These are phyloP conservation scores for Herpetomonas tarakana DNA, from an alignment of 208 protist species.

Conservation along the genomic window DNA sequence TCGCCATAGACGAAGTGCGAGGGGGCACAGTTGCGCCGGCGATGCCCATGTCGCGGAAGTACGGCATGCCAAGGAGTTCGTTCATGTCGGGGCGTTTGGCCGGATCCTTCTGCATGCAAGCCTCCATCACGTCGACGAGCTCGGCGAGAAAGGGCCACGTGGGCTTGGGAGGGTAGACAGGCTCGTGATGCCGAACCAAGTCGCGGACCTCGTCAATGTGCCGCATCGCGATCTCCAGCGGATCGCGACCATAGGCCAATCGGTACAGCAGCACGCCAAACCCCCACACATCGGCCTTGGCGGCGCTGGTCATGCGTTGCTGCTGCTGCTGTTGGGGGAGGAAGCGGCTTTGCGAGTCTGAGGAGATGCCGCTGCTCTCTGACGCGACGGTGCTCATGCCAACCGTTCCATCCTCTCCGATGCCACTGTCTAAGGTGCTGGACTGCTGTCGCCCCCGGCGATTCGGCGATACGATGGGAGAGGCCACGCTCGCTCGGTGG, in stretches of 20 bases:
- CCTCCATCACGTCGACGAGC: constrained; percentile 52
- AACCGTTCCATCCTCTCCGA: not conserved
- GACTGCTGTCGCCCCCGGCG: not conserved
- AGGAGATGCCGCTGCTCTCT: not conserved
- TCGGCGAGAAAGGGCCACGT: constrained; percentile 44
- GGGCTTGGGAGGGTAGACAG: constrained; percentile 34
- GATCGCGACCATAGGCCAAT: constrained; percentile 62
- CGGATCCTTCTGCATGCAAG: constrained; percentile 55
- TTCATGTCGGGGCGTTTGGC: constrained; percentile 47
- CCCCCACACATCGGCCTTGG: constrained; percentile 78
- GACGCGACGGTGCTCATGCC: not conserved
- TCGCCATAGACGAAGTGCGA: no score
- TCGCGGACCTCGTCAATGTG: constrained; percentile 48
- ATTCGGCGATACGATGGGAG: not conserved
- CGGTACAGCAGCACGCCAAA: constrained; percentile 84
- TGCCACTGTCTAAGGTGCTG: not conserved
- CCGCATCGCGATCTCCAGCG: constrained; percentile 58
- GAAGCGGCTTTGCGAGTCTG: not conserved
- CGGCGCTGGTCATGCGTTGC: constrained; percentile 4
- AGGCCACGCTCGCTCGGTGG: not conserved
- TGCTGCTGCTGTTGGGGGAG: constrained; percentile 3
- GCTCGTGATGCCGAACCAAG: constrained; percentile 24
- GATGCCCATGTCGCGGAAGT: constrained; percentile 37
- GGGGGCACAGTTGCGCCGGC: not conserved
- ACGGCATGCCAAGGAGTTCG: constrained; percentile 49